Evolutionary conservation across 331 rosid species (phyloP).

Genomic region (Acacia pycnantha): DNA sequence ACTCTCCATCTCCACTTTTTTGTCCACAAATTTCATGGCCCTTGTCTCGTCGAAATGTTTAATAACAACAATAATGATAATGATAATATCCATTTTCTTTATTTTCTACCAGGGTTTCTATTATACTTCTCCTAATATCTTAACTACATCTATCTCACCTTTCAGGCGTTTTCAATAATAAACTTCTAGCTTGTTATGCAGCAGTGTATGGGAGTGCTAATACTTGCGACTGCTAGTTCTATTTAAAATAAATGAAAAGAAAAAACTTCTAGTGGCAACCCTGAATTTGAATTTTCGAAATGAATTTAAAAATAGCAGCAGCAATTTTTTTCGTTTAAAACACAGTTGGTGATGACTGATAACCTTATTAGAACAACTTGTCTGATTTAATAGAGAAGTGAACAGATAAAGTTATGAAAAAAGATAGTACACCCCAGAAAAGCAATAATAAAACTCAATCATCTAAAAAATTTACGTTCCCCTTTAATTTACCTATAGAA

Average conservation of each 20-base stretch:
- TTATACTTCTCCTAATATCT: slow-evolving; percentile 7
- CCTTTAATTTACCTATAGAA: slow-evolving; percentile 69
- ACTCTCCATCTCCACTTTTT: neutral
- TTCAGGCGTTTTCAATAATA: neutral
- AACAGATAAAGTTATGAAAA: neutral
- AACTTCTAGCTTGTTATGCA: neutral
- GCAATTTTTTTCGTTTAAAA: slow-evolving; percentile 1
- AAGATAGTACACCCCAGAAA: slow-evolving; percentile 1
- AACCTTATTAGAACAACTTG: neutral
- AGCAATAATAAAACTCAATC: neutral
- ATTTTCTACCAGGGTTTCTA: neutral
- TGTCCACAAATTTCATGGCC: slow-evolving; percentile 6
- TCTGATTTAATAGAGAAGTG: neutral
- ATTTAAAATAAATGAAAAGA: neutral
- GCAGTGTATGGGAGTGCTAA: neutral
- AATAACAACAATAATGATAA: neutral
- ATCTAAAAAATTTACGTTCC: neutral
- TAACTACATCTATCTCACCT: slow-evolving; percentile 1
- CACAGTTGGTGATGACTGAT: neutral
- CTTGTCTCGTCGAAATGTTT: neutral
- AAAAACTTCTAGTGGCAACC: neutral
- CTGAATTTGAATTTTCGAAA: slow-evolving; percentile 14
- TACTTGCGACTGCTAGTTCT: neutral
- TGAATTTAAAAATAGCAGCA: slow-evolving; percentile 2
- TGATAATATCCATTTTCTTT: neutral